A percentile compares a stretch with the other conserved stretches of the same genome.
Evolutionary conservation across 495 filamentous ascomycete genomes (phyloP).

Genomic region (Lindgomyces ingoldianus): DNA sequence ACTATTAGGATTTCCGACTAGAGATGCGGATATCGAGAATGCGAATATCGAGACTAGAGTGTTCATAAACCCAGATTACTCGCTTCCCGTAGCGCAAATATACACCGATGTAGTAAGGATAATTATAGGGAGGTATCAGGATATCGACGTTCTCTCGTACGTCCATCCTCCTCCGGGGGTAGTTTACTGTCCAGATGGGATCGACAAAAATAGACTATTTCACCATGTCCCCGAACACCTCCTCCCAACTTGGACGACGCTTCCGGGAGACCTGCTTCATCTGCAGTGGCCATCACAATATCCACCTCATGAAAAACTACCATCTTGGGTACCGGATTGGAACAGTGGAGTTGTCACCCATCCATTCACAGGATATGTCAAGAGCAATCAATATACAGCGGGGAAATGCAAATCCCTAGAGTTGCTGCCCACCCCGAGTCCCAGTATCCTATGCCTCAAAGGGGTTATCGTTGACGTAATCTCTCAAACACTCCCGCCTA

Average conservation of each 20-base stretch:
- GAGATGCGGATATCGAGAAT: constrained; percentile 6
- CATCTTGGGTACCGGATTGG: constrained; percentile 33
- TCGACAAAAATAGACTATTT: not conserved
- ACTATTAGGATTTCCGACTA: constrained; percentile 32
- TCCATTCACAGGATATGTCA: constrained; percentile 11
- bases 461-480: constrained; percentile 19
- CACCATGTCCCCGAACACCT: not conserved
- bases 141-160: constrained; percentile 14
- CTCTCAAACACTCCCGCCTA: not conserved
- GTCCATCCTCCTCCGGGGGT: not conserved
- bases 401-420: constrained; percentile 4
- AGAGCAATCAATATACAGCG: not conserved
- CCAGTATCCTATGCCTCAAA: not conserved
- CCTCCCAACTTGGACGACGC: not conserved
- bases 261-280: not conserved
- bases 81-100: not conserved
- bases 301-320: not conserved
- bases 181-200: not conserved
- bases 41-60: not conserved
- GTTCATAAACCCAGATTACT: constrained; percentile 28
- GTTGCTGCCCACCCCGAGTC: not conserved
- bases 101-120: constrained; percentile 12
- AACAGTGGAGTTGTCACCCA: not conserved
- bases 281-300: not conserved
- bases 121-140: not conserved